These are phyloP conservation scores for Rosa chinensis DNA, from an alignment of 306 rosid genomes.

Conservation along the genomic window DNA sequence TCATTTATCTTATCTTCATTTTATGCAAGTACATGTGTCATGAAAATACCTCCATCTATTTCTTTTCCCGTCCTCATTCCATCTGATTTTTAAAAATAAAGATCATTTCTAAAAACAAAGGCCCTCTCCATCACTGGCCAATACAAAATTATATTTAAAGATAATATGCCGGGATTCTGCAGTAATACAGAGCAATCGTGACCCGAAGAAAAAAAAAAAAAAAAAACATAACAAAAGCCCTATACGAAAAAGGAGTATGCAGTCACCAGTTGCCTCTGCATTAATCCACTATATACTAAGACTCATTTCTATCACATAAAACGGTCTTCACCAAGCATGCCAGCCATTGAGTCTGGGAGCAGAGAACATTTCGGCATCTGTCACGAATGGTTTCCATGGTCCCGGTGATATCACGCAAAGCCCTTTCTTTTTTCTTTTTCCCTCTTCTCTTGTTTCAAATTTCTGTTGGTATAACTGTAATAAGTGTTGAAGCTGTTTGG, in stretches of 20 bases:
- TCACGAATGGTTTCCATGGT: conserved; percentile 28
- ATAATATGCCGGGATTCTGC: background rate
- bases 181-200: background rate
- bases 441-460: conserved; percentile 6
- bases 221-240: background rate
- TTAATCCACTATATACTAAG: background rate
- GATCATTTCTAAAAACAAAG: too few relatives aligned
- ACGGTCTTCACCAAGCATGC: background rate
- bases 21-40: too few relatives aligned
- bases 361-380: background rate
- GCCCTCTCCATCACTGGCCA: background rate
- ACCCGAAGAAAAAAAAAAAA: background rate
- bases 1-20: too few relatives aligned
- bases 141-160: too few relatives aligned
- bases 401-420: conserved; percentile 3
- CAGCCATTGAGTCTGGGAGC: background rate
- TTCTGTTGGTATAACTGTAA: background rate
- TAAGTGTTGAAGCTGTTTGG: conserved; percentile 4
- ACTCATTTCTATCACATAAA: background rate
- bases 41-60: too few relatives aligned
- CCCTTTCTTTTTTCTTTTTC: background rate
- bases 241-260: background rate
- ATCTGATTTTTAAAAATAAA: background rate
- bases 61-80: background rate
- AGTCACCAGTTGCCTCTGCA: background rate